Conservation (phyloP, 371 early-diverging fungal species). For the Dichotomocladium elegans region DNA sequence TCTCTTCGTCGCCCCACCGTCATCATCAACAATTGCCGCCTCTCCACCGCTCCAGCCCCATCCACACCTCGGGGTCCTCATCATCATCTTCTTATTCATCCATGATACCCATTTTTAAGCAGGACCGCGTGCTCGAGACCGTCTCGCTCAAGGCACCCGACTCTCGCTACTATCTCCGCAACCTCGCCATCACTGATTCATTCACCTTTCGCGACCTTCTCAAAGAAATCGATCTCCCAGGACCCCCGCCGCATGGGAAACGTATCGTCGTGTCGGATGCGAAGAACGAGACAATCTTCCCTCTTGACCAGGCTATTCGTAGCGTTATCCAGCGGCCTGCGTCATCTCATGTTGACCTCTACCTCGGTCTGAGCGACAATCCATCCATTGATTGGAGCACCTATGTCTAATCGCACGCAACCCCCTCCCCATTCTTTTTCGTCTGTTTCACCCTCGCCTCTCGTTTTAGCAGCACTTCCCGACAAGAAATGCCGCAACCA, state of each 20-base stretch:
- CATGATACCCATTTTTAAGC: neutral
- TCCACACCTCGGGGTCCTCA: neutral
- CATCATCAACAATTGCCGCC: neutral
- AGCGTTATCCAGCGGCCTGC: conserved; percentile 31
- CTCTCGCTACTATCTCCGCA: conserved; percentile 34
- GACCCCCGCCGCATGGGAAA: conserved; percentile 42
- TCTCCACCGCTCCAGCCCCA: neutral
- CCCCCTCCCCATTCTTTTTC: neutral
- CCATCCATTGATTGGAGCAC: conserved; percentile 43
- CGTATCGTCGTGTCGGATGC: conserved; percentile 38
- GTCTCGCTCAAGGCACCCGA: conserved; percentile 34
- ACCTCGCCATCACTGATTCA: conserved; percentile 44
- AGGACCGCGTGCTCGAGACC: conserved; percentile 26
- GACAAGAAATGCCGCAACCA: too few species aligned
- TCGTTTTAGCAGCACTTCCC: too few species aligned
- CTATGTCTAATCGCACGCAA: conserved; percentile 9
- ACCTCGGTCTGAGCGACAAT: conserved; percentile 35
- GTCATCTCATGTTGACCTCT: conserved; percentile 37
- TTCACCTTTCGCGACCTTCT: conserved; percentile 45
- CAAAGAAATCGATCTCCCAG: conserved; percentile 38
- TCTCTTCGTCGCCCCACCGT: neutral
- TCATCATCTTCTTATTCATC: neutral
- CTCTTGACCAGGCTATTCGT: conserved; percentile 41
- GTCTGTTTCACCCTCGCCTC: neutral
- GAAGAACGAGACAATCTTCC: conserved; percentile 32